A percentile compares a stretch with the other conserved stretches of the same genome.
Conservation (phyloP, 306 rosid species). For the Comarum palustre region DNA sequence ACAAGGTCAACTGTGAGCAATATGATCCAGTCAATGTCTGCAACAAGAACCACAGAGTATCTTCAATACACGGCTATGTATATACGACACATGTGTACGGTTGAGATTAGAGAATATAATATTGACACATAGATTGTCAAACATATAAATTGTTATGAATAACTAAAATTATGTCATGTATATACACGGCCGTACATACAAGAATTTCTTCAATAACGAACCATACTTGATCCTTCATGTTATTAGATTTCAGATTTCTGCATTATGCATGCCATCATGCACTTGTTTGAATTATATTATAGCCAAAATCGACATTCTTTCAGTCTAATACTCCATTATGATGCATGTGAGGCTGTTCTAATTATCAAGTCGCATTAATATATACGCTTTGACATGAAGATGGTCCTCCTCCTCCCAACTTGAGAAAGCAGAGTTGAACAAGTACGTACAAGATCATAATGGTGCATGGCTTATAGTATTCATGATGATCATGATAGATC, state of each 20-base stretch:
- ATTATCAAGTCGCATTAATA: constrained; percentile 26
- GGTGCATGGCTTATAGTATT: constrained; percentile 4
- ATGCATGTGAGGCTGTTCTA: constrained; percentile 15
- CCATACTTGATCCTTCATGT: neutral
- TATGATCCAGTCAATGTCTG: neutral
- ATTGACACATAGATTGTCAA: too few species aligned
- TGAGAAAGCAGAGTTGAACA: neutral
- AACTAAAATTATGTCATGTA: too few species aligned
- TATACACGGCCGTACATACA: too few species aligned
- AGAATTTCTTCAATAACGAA: too few species aligned
- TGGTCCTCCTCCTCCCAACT: neutral
- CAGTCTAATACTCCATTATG: neutral
- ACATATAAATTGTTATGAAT: too few species aligned
- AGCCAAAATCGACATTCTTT: neutral
- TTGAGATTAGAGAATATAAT: too few species aligned
- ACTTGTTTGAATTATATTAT: neutral
- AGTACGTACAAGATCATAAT: neutral
- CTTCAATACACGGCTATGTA: too few species aligned
- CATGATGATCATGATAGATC: neutral
- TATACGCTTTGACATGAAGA: neutral
- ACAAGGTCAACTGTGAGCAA: neutral
- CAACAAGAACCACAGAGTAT: neutral
- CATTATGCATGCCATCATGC: constrained; percentile 4
- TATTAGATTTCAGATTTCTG: neutral
- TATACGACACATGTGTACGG: too few species aligned